These are phyloP conservation scores for Casuarina equisetifolia DNA, from an alignment of 306 rosid species.

Conservation along the genomic window DNA sequence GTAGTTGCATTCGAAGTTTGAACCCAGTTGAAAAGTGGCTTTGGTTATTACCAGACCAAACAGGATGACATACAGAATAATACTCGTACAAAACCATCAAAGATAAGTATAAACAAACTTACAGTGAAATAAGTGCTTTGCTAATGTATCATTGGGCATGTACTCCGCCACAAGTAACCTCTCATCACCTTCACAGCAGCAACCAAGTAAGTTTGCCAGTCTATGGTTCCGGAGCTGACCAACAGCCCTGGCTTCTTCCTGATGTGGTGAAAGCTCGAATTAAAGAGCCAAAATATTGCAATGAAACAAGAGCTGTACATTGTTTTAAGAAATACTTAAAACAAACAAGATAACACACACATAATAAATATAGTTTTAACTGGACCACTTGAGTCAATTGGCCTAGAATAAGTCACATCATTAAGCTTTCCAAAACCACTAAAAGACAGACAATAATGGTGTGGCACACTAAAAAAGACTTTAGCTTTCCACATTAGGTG, in stretches of 20 bases:
- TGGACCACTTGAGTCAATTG: not conserved
- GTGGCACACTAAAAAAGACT: not conserved
- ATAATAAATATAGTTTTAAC: constrained; percentile 1
- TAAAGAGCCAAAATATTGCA: constrained; percentile 15
- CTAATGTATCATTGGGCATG: constrained; percentile 92
- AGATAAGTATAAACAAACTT: constrained; percentile 37
- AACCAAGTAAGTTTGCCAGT: constrained; percentile 87
- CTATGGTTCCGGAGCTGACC: constrained; percentile 85
- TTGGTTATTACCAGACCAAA: not conserved
- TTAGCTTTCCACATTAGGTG: not conserved
- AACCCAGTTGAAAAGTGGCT: not conserved
- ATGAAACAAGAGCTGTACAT: not conserved
- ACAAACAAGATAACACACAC: not conserved
- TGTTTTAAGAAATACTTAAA: not conserved
- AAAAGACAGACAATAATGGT: not conserved
- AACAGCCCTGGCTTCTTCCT: constrained; percentile 94
- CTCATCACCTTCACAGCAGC: constrained; percentile 90
- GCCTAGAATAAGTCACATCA: not conserved
- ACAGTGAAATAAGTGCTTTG: constrained; percentile 97
- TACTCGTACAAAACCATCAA: constrained; percentile 20
- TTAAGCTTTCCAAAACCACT: not conserved
- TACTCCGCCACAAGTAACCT: constrained; percentile 90
- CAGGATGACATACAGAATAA: constrained; percentile 14
- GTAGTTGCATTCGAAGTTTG: not conserved
- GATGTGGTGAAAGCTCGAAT: constrained; percentile 22